Base-by-base conservation (phyloP, 2,329 filamentous ascomycete species). In the Claviceps arundinis region DNA sequence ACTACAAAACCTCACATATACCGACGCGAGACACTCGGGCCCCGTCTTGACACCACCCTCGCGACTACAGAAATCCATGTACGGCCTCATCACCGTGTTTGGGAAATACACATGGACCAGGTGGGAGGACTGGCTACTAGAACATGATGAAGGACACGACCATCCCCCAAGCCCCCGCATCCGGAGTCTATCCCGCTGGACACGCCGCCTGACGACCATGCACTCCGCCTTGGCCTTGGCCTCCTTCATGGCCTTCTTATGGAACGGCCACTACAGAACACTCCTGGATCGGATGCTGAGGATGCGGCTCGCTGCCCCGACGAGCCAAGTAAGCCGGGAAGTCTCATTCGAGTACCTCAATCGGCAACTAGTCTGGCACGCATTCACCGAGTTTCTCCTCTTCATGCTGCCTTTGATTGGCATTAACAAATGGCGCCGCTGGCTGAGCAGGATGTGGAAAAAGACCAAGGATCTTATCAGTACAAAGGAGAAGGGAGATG, bases 271-370 rank as follows among this genome's bases (percentile, higher is more conserved):
- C 60, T 97, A 97, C 66, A 80, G 93, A 53, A 98, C 93, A 1
- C 73, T 98, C 14, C 79, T 95, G 50, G 93, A 98, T 66, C 82
- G 93, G 51, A 65, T 93, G 11, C 73, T 98, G 51, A 79, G 87
- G 54, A 84, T 98, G 67, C 84, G 91, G 52, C 79, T 98, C 45
- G 85, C 89, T 3, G 86, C 93, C 7, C 85, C 87, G 5, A 90
- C 85, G 3, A 89, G 81, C 62, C 87, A 95, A 64, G 85, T 94
- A 57, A 88, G 82, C 64, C 80, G 91, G 37, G 89, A 97, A 68
- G 90, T 98, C 26, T 95, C 88, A 1, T 97, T 98, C 64, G 93
- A 98, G 69, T 97, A 96, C 62, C 80, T 97, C 48, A 98, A 98
- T 66, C 84, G 93, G 47, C 93, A 98, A 70, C 81, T 98, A 11